Percentiles rank a stretch among this genome's conserved stretches.
phyloP scores from a whole-genome alignment of 257 asterid genomes.

The Solanum pinnatisectum region DNA sequence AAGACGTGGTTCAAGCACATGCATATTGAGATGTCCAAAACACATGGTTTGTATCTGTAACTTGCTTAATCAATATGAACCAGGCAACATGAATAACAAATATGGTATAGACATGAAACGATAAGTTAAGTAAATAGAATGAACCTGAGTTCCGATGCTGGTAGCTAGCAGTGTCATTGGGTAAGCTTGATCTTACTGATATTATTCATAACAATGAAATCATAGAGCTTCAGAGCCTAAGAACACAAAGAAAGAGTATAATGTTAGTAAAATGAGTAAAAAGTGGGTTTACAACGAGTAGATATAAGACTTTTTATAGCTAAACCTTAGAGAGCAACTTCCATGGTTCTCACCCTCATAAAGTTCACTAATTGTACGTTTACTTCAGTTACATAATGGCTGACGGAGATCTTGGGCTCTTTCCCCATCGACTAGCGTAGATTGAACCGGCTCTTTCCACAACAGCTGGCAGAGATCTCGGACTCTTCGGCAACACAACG shows the following conservation, averaged over 20 bases:
- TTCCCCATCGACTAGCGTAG: neutral
- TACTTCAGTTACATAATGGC: neutral
- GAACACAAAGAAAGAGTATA: neutral
- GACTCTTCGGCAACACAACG: neutral
- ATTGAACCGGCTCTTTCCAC: neutral
- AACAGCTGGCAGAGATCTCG: neutral
- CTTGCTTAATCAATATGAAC: neutral
- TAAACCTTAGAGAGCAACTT: neutral
- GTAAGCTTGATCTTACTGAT: neutral
- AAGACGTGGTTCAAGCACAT: neutral
- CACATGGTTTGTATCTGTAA: neutral
- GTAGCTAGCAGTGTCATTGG: neutral
- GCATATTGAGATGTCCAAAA: neutral
- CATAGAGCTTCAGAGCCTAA: neutral
- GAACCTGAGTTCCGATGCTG: neutral
- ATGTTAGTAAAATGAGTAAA: neutral
- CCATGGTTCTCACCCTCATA: neutral
- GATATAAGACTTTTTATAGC: neutral
- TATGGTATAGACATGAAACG: neutral
- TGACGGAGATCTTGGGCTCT: neutral
- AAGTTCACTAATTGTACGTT: neutral
- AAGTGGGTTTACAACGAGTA: neutral
- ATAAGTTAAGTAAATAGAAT: neutral
- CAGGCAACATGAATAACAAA: neutral
- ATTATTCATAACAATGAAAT: neutral